Percentiles rank a stretch among this genome's conserved stretches.
Evolutionary conservation across 2,329 filamentous ascomycete genomes (phyloP).

Genomic region (Nannizzia gypsea): DNA sequence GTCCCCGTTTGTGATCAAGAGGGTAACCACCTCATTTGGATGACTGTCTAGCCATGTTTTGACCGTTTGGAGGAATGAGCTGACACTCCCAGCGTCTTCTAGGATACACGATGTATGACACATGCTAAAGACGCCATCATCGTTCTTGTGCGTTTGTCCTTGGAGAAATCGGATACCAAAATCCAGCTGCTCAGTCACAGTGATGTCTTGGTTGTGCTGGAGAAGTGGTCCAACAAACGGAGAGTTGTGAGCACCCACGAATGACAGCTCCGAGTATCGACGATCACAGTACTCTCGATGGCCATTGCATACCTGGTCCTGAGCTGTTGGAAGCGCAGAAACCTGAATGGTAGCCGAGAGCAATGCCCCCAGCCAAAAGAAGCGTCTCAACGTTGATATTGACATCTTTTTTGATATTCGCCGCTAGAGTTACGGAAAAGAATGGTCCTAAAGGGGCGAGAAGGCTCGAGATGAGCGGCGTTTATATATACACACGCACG

Average conservation of each 20-base stretch:
- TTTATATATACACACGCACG: not conserved
- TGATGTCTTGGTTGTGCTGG: slow-evolving; percentile 49
- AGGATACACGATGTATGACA: slow-evolving; percentile 54
- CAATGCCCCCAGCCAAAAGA: not conserved
- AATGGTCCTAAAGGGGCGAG: not conserved
- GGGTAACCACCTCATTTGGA: slow-evolving; percentile 49
- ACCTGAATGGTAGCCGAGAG: not conserved
- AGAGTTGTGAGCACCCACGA: slow-evolving; percentile 53
- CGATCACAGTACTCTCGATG: slow-evolving; percentile 44
- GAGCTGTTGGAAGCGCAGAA: not conserved
- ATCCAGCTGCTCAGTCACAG: slow-evolving; percentile 47
- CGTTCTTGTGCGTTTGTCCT: slow-evolving; percentile 47
- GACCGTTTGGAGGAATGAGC: slow-evolving; percentile 44
- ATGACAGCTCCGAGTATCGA: slow-evolving; percentile 49
- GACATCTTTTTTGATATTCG: not conserved
- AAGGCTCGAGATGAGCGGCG: not conserved
- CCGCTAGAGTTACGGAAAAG: not conserved
- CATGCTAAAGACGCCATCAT: slow-evolving; percentile 42
- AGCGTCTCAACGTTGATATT: not conserved
- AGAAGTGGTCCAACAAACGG: slow-evolving; percentile 48
- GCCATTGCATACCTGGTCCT: slow-evolving; percentile 42
- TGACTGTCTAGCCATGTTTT: slow-evolving; percentile 50
- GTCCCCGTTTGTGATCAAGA: slow-evolving; percentile 54
- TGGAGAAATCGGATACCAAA: slow-evolving; percentile 54
- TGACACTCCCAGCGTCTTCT: slow-evolving; percentile 48